A percentile compares a stretch with the other conserved stretches of the same genome.
Conservation (phyloP, 2,329 filamentous ascomycete species). For the Alternaria dauci region DNA sequence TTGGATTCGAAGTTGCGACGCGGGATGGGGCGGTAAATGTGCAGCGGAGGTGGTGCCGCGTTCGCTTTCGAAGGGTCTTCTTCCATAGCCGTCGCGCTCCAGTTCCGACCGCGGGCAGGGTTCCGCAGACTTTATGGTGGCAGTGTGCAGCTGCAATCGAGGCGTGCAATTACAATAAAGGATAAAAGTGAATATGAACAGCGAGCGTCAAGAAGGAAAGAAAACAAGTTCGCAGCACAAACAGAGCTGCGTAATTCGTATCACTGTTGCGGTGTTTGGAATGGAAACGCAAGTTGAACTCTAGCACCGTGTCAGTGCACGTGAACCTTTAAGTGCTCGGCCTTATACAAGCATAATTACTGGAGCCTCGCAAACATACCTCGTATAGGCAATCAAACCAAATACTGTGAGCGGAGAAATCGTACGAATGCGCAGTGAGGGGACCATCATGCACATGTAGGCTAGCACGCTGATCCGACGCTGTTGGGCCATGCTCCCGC, state of each 20-base stretch:
- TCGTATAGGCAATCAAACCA: constrained; percentile 30
- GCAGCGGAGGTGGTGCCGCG: constrained; percentile 35
- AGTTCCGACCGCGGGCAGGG: constrained; percentile 19
- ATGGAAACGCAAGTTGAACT: constrained; percentile 32
- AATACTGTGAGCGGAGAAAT: constrained; percentile 17
- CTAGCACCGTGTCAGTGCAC: constrained; percentile 33
- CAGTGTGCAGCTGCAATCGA: constrained; percentile 5
- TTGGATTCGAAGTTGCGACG: constrained; percentile 45
- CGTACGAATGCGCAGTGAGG: constrained; percentile 16
- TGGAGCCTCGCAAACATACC: constrained; percentile 33
- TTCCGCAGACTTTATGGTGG: constrained; percentile 9
- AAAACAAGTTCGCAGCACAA: constrained; percentile 14
- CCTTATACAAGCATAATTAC: constrained; percentile 19
- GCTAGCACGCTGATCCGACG: constrained; percentile 22
- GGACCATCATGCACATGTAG: constrained; percentile 12
- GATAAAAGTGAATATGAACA: constrained; percentile 7
- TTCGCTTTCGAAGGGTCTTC: constrained; percentile 39
- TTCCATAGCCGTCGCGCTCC: constrained; percentile 31
- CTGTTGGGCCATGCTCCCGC: constrained; percentile 13
- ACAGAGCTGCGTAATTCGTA: constrained; percentile 19
- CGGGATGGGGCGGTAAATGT: constrained; percentile 51
- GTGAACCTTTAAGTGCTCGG: constrained; percentile 32
- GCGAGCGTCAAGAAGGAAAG: constrained; percentile 17
- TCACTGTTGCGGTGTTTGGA: constrained; percentile 33
- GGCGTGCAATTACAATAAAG: constrained; percentile 16